Base-by-base conservation (phyloP, 495 filamentous ascomycete genomes). In the Hypoxylon subgilvum region DNA sequence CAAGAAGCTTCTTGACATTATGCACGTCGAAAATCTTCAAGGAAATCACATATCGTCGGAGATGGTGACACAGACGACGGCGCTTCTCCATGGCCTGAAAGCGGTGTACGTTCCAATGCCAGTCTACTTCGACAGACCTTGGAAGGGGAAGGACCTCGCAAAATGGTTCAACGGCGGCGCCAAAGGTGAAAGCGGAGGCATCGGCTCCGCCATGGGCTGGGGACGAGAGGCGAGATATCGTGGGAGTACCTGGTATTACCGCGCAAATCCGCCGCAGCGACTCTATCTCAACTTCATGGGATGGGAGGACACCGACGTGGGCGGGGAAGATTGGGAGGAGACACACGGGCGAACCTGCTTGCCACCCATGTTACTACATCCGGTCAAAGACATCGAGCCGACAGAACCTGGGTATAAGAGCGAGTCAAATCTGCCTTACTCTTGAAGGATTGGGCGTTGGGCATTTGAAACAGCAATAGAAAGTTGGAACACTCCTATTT, bases 41-140 rank as follows among this genome's bases (percentile, higher is more conserved):
- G 87, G 88, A 10, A 79, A 85, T 14, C 79, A 83, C 38, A 79
- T 90, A 44, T 82, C 80, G 6, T 85, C 85, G 1, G 88, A 91
- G 61, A 89, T 90, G 86, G 84, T 80, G 30, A 82, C 87, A 1
- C 79, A 80, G 21, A 88, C 86, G 0, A 80, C 80, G 10, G 77
- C 86, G 0, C 71, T 91, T 5, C 79, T 86, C 18, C 88, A 91
- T 66, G 88, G 88, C 1, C 74, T 91, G 41, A 91, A 92, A 67
- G 79, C 84, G 1, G 84, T 88, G 5, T 84, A 80, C 42, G 82
- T 80, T 9, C 86, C 86, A 3, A 84, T 90, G 63, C 88, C 88
- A 0, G 84, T 90, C 39, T 91, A 82, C 68, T 80, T 85, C 14
- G 86, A 89, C 51, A 74, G 79, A 21, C 71, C 74, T 7, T 90